These are phyloP conservation scores for Cenchrus fungigraminus DNA, from an alignment of 176 grass and related monocot species.

Conservation along the genomic window DNA sequence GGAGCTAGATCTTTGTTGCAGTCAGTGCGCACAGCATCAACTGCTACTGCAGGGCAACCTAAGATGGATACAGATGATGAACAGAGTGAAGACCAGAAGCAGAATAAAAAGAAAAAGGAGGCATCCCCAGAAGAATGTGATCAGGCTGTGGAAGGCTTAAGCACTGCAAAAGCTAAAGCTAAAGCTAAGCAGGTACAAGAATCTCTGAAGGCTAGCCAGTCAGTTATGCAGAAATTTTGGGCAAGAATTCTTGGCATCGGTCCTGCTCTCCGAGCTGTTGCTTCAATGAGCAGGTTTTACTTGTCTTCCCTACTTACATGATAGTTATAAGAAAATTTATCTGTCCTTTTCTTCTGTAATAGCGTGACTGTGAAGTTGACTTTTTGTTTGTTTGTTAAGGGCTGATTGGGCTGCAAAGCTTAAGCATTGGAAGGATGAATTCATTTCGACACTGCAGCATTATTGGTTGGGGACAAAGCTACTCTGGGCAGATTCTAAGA, in stretches of 20 bases:
- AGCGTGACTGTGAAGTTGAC: neutral
- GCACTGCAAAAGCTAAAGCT: slow-evolving; percentile 87
- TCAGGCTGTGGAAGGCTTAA: slow-evolving; percentile 94
- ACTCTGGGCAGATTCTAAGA: slow-evolving; percentile 78
- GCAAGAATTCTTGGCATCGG: slow-evolving; percentile 81
- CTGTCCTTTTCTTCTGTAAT: slow-evolving; percentile 4
- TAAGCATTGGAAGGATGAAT: slow-evolving; percentile 82
- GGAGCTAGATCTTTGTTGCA: slow-evolving; percentile 72
- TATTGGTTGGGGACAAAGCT: slow-evolving; percentile 88
- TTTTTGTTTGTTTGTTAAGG: slow-evolving; percentile 42
- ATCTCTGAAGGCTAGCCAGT: slow-evolving; percentile 61
- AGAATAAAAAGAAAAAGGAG: slow-evolving; percentile 78
- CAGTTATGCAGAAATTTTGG: slow-evolving; percentile 73
- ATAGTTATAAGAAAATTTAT: slow-evolving; percentile 28
- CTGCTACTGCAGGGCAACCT: slow-evolving; percentile 61
- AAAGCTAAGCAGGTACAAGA: slow-evolving; percentile 90
- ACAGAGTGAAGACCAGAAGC: slow-evolving; percentile 64
- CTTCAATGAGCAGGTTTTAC: slow-evolving; percentile 95
- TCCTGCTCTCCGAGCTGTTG: slow-evolving; percentile 74
- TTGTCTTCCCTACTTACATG: slow-evolving; percentile 24
- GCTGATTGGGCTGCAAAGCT: slow-evolving; percentile 70
- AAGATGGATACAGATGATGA: slow-evolving; percentile 59
- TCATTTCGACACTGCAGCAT: slow-evolving; percentile 69
- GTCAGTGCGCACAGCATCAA: slow-evolving; percentile 56
- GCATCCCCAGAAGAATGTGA: slow-evolving; percentile 99